A percentile compares a stretch with the other conserved stretches of the same genome.
phyloP scores from a whole-genome alignment of 2,329 filamentous ascomycete genomes.

The Magnaporthiopsis rhizophila region DNA sequence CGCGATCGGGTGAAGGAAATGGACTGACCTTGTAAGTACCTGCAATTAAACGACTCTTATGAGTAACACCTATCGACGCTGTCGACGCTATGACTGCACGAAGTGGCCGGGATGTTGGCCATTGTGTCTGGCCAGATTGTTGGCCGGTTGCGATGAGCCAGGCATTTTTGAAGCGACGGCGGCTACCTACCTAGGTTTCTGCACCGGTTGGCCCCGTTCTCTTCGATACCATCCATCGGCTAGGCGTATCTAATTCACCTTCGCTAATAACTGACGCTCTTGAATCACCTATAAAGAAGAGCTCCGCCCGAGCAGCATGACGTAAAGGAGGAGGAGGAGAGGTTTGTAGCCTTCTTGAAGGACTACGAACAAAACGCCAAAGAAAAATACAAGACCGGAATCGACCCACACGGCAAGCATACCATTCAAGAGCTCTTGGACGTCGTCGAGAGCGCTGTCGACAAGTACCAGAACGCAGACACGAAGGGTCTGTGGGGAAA shows the following conservation, averaged over 20 bases:
- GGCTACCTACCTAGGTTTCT: no score
- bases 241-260: no score
- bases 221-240: no score
- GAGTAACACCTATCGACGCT: no score
- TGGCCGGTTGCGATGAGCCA: no score
- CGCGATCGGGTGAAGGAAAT: background rate
- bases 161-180: no score
- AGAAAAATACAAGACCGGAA: background rate
- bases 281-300: background rate
- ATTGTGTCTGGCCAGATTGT: no score
- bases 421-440: background rate
- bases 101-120: no score
- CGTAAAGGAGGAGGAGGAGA: background rate
- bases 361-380: background rate
- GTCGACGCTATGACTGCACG: no score
- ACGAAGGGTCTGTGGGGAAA: background rate
- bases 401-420: background rate
- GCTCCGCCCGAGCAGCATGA: background rate
- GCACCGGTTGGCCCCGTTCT: no score
- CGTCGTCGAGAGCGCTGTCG: background rate
- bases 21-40: background rate
- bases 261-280: background rate
- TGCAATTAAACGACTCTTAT: no score
- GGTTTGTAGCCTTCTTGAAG: background rate
- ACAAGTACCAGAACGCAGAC: background rate